Evolutionary conservation across 768 basidiomycete genomes (phyloP).

Genomic region (Collybia nuda): DNA sequence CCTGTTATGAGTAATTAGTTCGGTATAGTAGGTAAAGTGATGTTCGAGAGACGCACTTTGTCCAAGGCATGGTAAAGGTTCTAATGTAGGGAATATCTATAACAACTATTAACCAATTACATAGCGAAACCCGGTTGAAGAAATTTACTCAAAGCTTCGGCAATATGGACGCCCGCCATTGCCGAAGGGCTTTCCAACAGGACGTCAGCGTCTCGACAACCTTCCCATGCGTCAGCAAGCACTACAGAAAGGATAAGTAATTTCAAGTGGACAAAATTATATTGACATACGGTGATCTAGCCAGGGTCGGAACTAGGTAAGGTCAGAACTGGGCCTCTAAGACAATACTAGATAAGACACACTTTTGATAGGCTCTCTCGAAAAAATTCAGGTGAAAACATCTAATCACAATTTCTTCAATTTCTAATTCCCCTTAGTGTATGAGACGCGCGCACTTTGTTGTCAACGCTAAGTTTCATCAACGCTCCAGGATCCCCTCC

Average conservation of each 20-base stretch:
- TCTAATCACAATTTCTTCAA: slow-evolving; percentile 31
- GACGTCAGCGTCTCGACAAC: slow-evolving; percentile 65
- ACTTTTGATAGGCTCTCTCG: slow-evolving; percentile 57
- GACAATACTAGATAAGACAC: slow-evolving; percentile 14
- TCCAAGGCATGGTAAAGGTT: slow-evolving; percentile 65
- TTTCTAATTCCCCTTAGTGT: background rate
- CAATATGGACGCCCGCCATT: slow-evolving; percentile 73
- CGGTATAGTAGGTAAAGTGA: background rate
- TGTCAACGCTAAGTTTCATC: slow-evolving; percentile 60
- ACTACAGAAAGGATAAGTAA: slow-evolving; percentile 32
- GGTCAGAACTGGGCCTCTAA: background rate
- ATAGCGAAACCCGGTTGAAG: no score
- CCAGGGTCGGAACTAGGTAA: slow-evolving; percentile 57
- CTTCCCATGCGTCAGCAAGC: slow-evolving; percentile 59
- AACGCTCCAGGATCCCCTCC: slow-evolving; percentile 70
- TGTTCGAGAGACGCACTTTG: slow-evolving; percentile 34
- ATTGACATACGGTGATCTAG: slow-evolving; percentile 54
- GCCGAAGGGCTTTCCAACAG: slow-evolving; percentile 67
- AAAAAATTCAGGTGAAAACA: slow-evolving; percentile 76
- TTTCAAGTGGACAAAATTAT: background rate
- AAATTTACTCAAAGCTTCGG: slow-evolving; percentile 57
- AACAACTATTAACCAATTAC: slow-evolving; percentile 18
- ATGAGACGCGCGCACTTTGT: slow-evolving; percentile 25
- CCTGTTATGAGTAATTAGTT: slow-evolving; percentile 20
- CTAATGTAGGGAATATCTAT: slow-evolving; percentile 61